Base-by-base conservation (phyloP, 495 filamentous ascomycete species). In the Jackrogersella minutella region DNA sequence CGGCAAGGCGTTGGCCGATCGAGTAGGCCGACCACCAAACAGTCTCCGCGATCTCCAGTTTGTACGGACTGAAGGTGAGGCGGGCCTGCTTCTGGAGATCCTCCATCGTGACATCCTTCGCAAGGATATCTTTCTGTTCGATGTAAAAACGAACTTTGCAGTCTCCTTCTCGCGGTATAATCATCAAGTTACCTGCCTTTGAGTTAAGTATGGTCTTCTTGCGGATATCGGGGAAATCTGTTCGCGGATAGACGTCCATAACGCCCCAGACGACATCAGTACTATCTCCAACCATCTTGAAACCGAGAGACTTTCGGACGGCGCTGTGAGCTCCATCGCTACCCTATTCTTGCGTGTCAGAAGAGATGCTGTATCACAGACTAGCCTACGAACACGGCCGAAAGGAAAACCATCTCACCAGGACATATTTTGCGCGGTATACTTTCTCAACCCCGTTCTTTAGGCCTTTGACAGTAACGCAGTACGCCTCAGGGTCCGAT, bases 301-400 rank as follows among this genome's bases (percentile, higher is more conserved):
- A 86, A 2, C 89, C 89, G 17, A 96, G 83, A 0, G 85, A 82
- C 64, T 82, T 84, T 36, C 92, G 85, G 19, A 93, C 80, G 31
- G 77, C 75, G 70, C 87, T 91, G 71, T 93, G 89, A 28, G 92
- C 90, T 10, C 92, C 92, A 76, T 96, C 92, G 65, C 90, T 91
- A 6, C 86, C 91, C 85, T 90, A 34, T 41, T 2, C 22, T 17
- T 7, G 13, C 7, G 6, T 13, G 53, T 74, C 24, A 73, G 31
- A 46, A 14, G 14, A n/a, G n/a, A n/a, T n/a, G n/a, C n/a, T n/a
- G n/a, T n/a, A n/a, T n/a, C n/a, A n/a, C n/a, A n/a, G n/a, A n/a
- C n/a, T 34, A 17, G 13, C 3, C 13, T 14, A 51, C 10, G 14
- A 28, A 31, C 26, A 14, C 8, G 17, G 37, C 1, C 10, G 24